A percentile compares a stretch with the other conserved stretches of the same genome.
Evolutionary conservation across 2,329 filamentous ascomycete genomes (phyloP).

Genomic region (Aspergillus awamori): DNA sequence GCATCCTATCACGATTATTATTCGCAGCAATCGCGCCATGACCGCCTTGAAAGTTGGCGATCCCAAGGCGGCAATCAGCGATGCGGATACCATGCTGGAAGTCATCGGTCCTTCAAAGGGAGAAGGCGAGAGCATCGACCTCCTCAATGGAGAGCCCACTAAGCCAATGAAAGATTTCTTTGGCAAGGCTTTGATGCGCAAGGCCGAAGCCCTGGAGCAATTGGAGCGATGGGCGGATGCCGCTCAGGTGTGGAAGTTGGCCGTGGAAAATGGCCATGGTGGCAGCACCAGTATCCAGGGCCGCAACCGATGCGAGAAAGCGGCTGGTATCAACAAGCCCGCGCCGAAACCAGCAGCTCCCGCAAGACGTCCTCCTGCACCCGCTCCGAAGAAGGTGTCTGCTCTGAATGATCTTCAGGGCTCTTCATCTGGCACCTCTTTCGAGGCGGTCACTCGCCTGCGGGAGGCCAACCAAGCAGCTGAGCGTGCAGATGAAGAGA

Average conservation of each 20-base stretch:
- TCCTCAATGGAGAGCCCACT: slow-evolving; percentile 63
- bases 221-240: slow-evolving; percentile 94
- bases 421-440: slow-evolving; percentile 52
- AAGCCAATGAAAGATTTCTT: slow-evolving; percentile 94
- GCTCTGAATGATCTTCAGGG: slow-evolving; percentile 37
- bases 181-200: slow-evolving; percentile 89
- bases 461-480: slow-evolving; percentile 83
- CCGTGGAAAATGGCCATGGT: slow-evolving; percentile 84
- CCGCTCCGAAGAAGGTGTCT: slow-evolving; percentile 41
- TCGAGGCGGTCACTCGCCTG: slow-evolving; percentile 78
- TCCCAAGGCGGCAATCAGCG: slow-evolving; percentile 80
- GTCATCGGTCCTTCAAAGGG: slow-evolving; percentile 81
- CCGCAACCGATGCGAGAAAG: slow-evolving; percentile 85
- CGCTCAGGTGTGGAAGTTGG: slow-evolving; percentile 74
- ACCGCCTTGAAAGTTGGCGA: slow-evolving; percentile 91
- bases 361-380: slow-evolving; percentile 51
- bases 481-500: slow-evolving; percentile 86
- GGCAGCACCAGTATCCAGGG: slow-evolving; percentile 82
- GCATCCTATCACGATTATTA: slow-evolving; percentile 84
- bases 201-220: slow-evolving; percentile 92
- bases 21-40: slow-evolving; percentile 87
- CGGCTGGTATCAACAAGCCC: slow-evolving; percentile 67
- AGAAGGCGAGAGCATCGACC: slow-evolving; percentile 75
- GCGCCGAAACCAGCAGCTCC: slow-evolving; percentile 51
- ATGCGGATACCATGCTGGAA: slow-evolving; percentile 77